phyloP scores from a whole-genome alignment of 2,329 filamentous ascomycete species.

The Fusarium oxysporum region DNA sequence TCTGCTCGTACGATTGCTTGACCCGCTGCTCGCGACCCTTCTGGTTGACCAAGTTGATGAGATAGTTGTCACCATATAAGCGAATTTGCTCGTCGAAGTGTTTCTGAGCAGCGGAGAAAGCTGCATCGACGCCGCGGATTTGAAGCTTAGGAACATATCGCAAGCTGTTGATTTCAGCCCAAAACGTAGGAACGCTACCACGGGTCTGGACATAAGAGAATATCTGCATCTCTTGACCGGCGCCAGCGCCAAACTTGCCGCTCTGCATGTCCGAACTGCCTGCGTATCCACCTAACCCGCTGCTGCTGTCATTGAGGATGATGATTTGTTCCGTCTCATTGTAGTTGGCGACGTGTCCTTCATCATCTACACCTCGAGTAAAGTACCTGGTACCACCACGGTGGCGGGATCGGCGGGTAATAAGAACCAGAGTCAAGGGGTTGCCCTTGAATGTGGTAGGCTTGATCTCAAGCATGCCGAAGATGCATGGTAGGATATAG shows the following conservation, averaged over 20 bases:
- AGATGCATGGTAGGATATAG: constrained; percentile 95
- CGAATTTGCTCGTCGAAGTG: constrained; percentile 96
- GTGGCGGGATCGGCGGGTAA: constrained; percentile 89
- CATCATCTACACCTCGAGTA: constrained; percentile 90
- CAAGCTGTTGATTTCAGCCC: constrained; percentile 94
- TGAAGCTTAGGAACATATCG: constrained; percentile 92
- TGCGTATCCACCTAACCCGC: constrained; percentile 82
- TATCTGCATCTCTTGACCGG: constrained; percentile 83
- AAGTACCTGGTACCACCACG: constrained; percentile 94
- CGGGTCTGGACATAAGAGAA: constrained; percentile 96
- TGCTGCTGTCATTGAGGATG: constrained; percentile 84
- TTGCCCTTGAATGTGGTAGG: constrained; percentile 87
- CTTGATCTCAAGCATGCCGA: constrained; percentile 93
- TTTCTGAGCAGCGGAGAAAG: constrained; percentile 79
- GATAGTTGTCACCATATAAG: constrained; percentile 94
- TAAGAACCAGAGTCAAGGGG: constrained; percentile 84
- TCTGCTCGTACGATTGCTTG: constrained; percentile 93
- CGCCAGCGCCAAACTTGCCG: constrained; percentile 69
- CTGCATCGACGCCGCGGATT: constrained; percentile 84
- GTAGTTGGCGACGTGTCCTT: constrained; percentile 97
- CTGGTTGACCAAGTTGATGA: constrained; percentile 97
- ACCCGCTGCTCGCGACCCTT: constrained; percentile 90
- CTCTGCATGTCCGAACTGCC: constrained; percentile 81
- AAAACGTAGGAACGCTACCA: constrained; percentile 95
- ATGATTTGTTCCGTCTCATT: constrained; percentile 97